phyloP scores from a whole-genome alignment of 192 early-diverging fungal genomes.

The Umbelopsis sp. region DNA sequence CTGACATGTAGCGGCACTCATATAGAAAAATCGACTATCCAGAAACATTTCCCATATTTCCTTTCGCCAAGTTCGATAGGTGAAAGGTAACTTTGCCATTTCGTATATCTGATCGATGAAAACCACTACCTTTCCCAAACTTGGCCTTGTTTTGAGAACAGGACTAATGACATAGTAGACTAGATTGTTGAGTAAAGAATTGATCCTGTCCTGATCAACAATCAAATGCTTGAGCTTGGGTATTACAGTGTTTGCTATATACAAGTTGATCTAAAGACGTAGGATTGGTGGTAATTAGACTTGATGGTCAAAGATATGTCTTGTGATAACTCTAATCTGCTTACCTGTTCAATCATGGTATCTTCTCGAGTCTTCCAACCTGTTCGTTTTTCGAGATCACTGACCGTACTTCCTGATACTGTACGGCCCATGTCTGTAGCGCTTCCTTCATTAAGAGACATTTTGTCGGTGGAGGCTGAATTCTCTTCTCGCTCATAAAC shows the following conservation, averaged over 20 bases:
- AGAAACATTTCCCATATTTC: constrained; percentile 80
- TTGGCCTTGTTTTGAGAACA: constrained; percentile 59
- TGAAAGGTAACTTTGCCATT: constrained; percentile 63
- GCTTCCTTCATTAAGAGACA: not conserved
- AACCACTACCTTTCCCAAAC: constrained; percentile 28
- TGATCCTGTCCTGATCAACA: constrained; percentile 73
- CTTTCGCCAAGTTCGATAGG: constrained; percentile 68
- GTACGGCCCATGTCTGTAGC: constrained; percentile 16
- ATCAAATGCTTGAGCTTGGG: constrained; percentile 70
- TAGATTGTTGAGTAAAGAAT: constrained; percentile 65
- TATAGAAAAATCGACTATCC: constrained; percentile 71
- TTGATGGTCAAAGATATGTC: not conserved
- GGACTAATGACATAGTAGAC: constrained; percentile 83
- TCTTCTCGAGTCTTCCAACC: constrained; percentile 66
- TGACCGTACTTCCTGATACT: constrained; percentile 32
- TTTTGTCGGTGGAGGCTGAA: not conserved
- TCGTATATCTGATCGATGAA: constrained; percentile 62
- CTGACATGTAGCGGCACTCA: constrained; percentile 48
- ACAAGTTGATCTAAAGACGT: constrained; percentile 23
- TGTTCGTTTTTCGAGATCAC: constrained; percentile 48
- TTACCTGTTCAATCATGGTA: constrained; percentile 62
- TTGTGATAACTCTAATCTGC: not conserved
- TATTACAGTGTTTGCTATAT: constrained; percentile 57
- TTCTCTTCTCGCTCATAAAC: constrained; percentile 43
- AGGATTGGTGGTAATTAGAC: constrained; percentile 18